Base-by-base conservation (phyloP, 73 alveolate genomes). In the Paramecium tetraurelia region DNA sequence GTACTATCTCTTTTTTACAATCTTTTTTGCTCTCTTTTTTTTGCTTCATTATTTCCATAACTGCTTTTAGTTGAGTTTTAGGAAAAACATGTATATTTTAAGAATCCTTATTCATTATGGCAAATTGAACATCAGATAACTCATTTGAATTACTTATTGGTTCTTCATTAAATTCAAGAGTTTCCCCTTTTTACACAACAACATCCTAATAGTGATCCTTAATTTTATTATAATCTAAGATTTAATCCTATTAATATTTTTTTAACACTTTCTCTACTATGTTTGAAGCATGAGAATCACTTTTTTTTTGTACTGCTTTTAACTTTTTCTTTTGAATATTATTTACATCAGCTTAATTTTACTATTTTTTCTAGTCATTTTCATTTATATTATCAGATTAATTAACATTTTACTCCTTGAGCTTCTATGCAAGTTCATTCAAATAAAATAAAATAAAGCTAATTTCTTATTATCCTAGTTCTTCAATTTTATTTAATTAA, bases 41-140 rank as follows among this genome's bases (percentile, higher is more conserved):
- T 18, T 33, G 31, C 24, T 72, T 72, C 0, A 72, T 4, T 40
- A 72, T 35, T 29, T 72, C 59, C 86, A 72, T 72, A 2, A 72
- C 86, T 11, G 86, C 86, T 72, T 72, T 72, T 1, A 72, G 35
- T 72, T 72, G n/a, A 8, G 27, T 21, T 36, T 72, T 72, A 16
- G 86, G 86, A 72, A 72, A 72, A n/a, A 72, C 86, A 40, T 72
- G 86, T 72, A 72, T 8, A 72, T 72, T 72, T 36, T 72, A 36
- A 14, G 57, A 72, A 72, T 72, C 86, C 7, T 72, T 72, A 21
- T 43, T 43, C 57, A 72, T 72, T 4, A 72, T 40, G 14, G 86
- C 86, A 38, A 72, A 72, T 36, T 72, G 18, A n/a, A 72, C 68
- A 16, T 72, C 41, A 35, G 86, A 72, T 36, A 72, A 18, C 36